These are phyloP conservation scores for Pythium monospermum DNA, from an alignment of 352 stramenopile species.

Conservation along the genomic window DNA sequence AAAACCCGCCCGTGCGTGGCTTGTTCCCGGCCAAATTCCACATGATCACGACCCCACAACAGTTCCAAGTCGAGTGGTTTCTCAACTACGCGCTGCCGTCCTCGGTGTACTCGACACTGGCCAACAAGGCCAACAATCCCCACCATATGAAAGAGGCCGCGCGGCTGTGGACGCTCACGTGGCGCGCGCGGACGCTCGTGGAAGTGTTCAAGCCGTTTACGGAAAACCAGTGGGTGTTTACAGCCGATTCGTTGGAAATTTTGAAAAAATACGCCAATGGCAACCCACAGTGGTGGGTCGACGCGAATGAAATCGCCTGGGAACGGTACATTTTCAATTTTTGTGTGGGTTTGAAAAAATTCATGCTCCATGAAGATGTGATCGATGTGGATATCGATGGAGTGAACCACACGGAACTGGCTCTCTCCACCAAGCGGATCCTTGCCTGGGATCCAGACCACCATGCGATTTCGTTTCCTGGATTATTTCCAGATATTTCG, in stretches of 20 bases:
- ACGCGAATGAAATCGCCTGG: slow-evolving; percentile 75
- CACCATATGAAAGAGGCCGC: slow-evolving; percentile 67
- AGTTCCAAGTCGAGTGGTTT: slow-evolving; percentile 84
- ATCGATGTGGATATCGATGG: slow-evolving; percentile 79
- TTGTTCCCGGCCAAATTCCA: slow-evolving; percentile 61
- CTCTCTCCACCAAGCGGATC: slow-evolving; percentile 73
- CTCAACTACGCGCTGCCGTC: slow-evolving; percentile 73
- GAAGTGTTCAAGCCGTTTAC: slow-evolving; percentile 87
- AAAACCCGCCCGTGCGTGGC: slow-evolving; percentile 51
- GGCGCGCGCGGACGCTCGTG: slow-evolving; percentile 65
- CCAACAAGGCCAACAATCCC: slow-evolving; percentile 54
- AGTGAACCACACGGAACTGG: slow-evolving; percentile 77
- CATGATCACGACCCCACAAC: slow-evolving; percentile 77
- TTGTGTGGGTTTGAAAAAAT: slow-evolving; percentile 77
- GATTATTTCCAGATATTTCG: slow-evolving; percentile 78
- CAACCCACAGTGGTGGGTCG: slow-evolving; percentile 45
- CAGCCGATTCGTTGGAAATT: slow-evolving; percentile 37
- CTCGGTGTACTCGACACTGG: slow-evolving; percentile 72
- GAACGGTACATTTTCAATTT: slow-evolving; percentile 86
- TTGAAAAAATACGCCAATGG: slow-evolving; percentile 25
- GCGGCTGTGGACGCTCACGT: slow-evolving; percentile 69
- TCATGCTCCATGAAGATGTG: slow-evolving; percentile 76
- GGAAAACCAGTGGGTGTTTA: slow-evolving; percentile 82
- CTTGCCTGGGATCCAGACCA: slow-evolving; percentile 86
- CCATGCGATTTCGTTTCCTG: slow-evolving; percentile 84